These are phyloP conservation scores for Dinochytrium kinnereticum DNA, from an alignment of 371 early-diverging fungal genomes.

Conservation along the genomic window DNA sequence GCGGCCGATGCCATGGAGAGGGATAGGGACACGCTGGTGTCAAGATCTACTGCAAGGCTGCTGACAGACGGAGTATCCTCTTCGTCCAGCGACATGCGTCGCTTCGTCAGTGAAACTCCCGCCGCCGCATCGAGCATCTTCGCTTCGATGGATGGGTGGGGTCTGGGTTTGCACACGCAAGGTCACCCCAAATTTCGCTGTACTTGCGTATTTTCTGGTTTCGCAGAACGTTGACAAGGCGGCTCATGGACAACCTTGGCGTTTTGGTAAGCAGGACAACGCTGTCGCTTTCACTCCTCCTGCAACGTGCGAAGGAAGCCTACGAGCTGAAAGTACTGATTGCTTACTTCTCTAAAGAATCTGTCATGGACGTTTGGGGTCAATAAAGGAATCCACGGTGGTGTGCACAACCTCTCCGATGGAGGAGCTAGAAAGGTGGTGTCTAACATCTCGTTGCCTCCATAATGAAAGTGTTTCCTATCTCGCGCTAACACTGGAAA, in stretches of 20 bases:
- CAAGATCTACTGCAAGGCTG: neutral
- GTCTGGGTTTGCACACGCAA: no score
- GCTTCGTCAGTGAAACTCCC: neutral
- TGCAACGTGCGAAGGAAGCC: no score
- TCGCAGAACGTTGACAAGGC: neutral
- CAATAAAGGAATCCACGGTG: constrained; percentile 39
- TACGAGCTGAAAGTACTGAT: no score
- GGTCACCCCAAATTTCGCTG: no score
- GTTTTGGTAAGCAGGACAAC: constrained; percentile 2
- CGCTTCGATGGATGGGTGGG: no score
- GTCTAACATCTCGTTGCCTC: neutral
- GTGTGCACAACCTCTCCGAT: constrained; percentile 43
- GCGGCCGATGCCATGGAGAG: constrained; percentile 1
- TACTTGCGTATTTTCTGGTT: neutral
- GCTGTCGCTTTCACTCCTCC: no score
- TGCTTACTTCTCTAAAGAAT: constrained; percentile 20
- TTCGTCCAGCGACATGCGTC: constrained; percentile 6
- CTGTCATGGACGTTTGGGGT: constrained; percentile 49
- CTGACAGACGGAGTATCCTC: neutral
- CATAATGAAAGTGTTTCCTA: neutral
- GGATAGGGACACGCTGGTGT: neutral
- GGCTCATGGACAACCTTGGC: constrained; percentile 4
- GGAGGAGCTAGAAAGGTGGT: constrained; percentile 23
- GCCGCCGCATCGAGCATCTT: no score
- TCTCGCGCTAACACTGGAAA: neutral